Percentiles rank a stretch among this genome's conserved stretches.
These are phyloP conservation scores for Puccinellia tenuiflora DNA, from an alignment of 176 grass and related monocot genomes.

Conservation along the genomic window DNA sequence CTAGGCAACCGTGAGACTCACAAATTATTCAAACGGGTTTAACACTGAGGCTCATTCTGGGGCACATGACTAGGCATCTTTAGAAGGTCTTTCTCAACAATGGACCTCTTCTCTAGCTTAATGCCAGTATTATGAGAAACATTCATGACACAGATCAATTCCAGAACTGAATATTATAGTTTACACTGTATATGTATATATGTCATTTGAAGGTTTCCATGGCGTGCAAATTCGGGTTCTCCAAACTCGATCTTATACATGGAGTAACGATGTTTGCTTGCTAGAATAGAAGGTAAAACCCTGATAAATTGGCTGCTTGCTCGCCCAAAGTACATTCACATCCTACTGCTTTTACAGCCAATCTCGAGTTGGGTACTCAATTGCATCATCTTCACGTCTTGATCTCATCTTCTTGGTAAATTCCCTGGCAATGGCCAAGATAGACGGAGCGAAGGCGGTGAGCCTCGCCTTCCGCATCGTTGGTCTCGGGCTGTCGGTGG, in stretches of 20 bases:
- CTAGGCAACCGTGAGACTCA: background rate
- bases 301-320: background rate
- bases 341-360: background rate
- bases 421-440: background rate
- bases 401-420: background rate
- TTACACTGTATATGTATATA: background rate
- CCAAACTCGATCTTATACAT: too few relatives aligned
- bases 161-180: too few relatives aligned
- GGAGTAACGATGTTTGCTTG: background rate
- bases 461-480: conserved; percentile 25
- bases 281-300: background rate
- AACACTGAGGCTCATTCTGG: background rate
- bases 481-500: conserved; percentile 9
- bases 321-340: background rate
- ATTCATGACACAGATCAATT: background rate
- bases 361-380: background rate
- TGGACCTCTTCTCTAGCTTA: background rate
- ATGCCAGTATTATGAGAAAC: background rate
- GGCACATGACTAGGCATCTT: background rate
- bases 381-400: background rate
- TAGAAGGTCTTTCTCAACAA: conserved; percentile 7
- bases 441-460: background rate
- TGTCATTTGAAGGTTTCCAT: background rate
- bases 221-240: background rate
- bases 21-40: background rate